Conservation (phyloP, 2,329 filamentous ascomycete genomes). For the Passalora sequoiae region DNA sequence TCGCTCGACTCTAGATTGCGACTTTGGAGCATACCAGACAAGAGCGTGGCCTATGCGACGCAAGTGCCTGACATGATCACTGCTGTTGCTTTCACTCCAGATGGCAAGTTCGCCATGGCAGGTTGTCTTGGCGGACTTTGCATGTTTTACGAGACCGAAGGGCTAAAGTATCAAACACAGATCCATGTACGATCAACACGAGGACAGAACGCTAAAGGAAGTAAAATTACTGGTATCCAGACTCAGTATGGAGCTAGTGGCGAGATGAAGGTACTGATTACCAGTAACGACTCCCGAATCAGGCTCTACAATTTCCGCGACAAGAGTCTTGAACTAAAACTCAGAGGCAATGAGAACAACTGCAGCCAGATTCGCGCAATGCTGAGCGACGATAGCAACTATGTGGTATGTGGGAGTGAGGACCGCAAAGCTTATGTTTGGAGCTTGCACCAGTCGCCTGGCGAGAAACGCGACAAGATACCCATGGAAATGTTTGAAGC, state of each 20-base stretch:
- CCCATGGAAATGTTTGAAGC: conserved; percentile 88
- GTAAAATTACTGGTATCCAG: conserved; percentile 94
- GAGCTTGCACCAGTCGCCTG: conserved; percentile 59
- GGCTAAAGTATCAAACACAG: conserved; percentile 74
- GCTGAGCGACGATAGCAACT: conserved; percentile 79
- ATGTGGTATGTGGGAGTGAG: conserved; percentile 89
- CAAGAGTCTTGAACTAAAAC: conserved; percentile 80
- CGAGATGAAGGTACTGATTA: conserved; percentile 79
- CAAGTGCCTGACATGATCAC: conserved; percentile 84
- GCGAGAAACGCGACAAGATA: conserved; percentile 68
- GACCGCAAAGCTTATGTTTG: conserved; percentile 88
- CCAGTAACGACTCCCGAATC: conserved; percentile 89
- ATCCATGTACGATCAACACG: conserved; percentile 89
- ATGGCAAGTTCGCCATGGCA: conserved; percentile 83
- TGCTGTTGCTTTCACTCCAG: conserved; percentile 86
- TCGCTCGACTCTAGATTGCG: conserved; percentile 83
- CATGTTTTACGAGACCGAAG: conserved; percentile 88
- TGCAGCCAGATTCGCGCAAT: conserved; percentile 85
- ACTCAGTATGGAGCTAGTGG: conserved; percentile 58
- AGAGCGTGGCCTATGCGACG: conserved; percentile 77
- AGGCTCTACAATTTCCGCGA: conserved; percentile 84
- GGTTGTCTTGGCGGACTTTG: conserved; percentile 81
- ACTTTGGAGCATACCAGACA: conserved; percentile 96
- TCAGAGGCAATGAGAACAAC: conserved; percentile 84
- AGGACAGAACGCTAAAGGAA: conserved; percentile 90